Evolutionary conservation across 306 rosid species (phyloP).

Genomic region (Prosopis cineraria): DNA sequence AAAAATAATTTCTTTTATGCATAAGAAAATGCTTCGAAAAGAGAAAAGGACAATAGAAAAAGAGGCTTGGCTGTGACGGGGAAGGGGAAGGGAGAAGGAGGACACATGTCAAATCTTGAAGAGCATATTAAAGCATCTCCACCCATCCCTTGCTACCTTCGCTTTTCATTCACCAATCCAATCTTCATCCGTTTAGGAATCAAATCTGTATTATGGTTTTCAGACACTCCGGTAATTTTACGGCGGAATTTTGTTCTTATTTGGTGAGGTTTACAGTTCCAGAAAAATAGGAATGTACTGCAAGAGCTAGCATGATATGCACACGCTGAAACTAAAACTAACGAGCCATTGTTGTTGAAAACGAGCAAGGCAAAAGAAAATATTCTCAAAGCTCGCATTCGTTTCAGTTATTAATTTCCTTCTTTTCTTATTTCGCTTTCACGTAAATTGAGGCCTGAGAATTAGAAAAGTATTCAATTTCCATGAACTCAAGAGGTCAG

Average conservation of each 20-base stretch:
- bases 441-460: background rate
- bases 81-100: slow-evolving; percentile 23
- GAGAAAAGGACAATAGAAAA: slow-evolving; percentile 19
- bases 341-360: background rate
- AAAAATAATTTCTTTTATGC: background rate
- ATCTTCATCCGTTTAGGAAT: background rate
- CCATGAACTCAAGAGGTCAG: background rate
- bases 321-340: background rate
- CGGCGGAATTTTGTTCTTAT: background rate
- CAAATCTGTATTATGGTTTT: background rate
- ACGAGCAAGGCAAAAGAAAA: background rate
- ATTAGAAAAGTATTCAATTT: background rate
- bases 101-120: slow-evolving; percentile 65
- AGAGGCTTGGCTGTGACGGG: slow-evolving; percentile 24
- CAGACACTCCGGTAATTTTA: background rate
- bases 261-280: background rate
- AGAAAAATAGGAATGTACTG: background rate
- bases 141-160: slow-evolving; percentile 46
- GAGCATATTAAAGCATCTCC: slow-evolving; percentile 60
- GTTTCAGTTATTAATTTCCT: background rate
- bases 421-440: background rate
- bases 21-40: slow-evolving; percentile 4
- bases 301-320: background rate
- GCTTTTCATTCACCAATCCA: slow-evolving; percentile 44
- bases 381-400: background rate